Conservation (phyloP, 345 rosid genomes). For the Gossypium thurberi region DNA sequence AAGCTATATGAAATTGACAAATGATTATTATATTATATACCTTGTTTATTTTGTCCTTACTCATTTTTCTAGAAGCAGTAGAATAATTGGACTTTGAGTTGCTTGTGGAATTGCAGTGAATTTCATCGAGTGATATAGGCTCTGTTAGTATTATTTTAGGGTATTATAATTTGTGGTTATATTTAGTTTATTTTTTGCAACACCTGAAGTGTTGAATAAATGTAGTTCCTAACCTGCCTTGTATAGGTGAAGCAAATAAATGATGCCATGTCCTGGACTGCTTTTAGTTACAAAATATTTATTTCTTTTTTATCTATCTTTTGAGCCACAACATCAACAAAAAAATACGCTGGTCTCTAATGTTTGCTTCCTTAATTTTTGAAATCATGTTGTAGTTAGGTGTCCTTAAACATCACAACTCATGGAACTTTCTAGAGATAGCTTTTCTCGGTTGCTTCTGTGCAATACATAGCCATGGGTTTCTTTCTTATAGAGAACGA, state of each 20-base stretch:
- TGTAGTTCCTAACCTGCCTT: background rate
- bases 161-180: background rate
- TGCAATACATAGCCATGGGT: slow-evolving; percentile 91
- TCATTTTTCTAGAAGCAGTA: background rate
- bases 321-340: slow-evolving; percentile 80
- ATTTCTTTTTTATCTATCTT: slow-evolving; percentile 67
- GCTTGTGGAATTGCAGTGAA: background rate
- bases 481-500: slow-evolving; percentile 70
- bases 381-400: slow-evolving; percentile 81
- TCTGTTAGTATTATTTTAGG: background rate
- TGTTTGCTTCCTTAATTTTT: slow-evolving; percentile 45
- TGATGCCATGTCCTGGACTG: background rate
- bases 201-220: slow-evolving; percentile 1
- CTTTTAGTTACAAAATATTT: slow-evolving; percentile 20
- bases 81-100: background rate
- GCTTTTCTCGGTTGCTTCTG: slow-evolving; percentile 91
- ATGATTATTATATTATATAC: background rate
- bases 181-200: background rate
- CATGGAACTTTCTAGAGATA: slow-evolving; percentile 86
- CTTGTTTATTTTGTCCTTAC: background rate
- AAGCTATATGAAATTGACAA: background rate
- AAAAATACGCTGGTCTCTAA: slow-evolving; percentile 60
- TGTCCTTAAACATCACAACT: slow-evolving; percentile 59
- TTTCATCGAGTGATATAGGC: background rate
- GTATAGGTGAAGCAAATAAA: background rate